Percentiles rank a stretch among this genome's conserved stretches.
These are phyloP conservation scores for Cryptococcus hybrid DNA, from an alignment of 1,284 basidiomycete genomes.

Conservation along the genomic window DNA sequence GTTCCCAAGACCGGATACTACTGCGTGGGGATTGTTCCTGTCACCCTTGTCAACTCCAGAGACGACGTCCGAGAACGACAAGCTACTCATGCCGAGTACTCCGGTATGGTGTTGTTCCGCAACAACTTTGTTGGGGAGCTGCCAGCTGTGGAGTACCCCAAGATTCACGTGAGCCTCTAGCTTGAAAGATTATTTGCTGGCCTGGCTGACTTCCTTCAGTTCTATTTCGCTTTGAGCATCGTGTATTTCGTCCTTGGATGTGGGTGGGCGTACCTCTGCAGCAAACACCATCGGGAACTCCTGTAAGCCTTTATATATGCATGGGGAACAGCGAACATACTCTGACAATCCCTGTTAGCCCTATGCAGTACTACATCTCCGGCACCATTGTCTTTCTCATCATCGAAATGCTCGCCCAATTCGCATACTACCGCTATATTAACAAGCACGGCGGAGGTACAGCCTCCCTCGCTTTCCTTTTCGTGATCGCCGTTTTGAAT, in stretches of 20 bases:
- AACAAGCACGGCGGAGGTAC: slow-evolving; percentile 80
- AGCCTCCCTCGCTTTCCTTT: slow-evolving; percentile 74
- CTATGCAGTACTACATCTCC: slow-evolving; percentile 84
- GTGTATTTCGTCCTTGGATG: slow-evolving; percentile 68
- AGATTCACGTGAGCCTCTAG: slow-evolving; percentile 73
- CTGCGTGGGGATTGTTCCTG: slow-evolving; percentile 84
- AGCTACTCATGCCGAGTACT: slow-evolving; percentile 72
- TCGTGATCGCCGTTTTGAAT: slow-evolving; percentile 82
- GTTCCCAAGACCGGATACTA: slow-evolving; percentile 93
- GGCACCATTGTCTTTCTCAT: slow-evolving; percentile 82
- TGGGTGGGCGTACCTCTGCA: slow-evolving; percentile 83
- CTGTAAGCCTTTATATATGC: slow-evolving; percentile 49
- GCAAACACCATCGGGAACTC: slow-evolving; percentile 74
- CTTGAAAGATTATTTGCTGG: neutral
- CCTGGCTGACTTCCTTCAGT: slow-evolving; percentile 55
- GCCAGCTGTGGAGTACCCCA: slow-evolving; percentile 94
- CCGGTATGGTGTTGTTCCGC: slow-evolving; percentile 77
- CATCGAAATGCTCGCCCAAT: slow-evolving; percentile 90
- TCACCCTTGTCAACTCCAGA: slow-evolving; percentile 59
- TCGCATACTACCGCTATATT: slow-evolving; percentile 61
- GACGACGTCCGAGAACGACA: slow-evolving; percentile 15
- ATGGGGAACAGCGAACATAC: neutral
- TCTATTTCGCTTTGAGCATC: slow-evolving; percentile 81
- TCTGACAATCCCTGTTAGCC: slow-evolving; percentile 13
- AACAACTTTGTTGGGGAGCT: slow-evolving; percentile 88